phyloP scores from a whole-genome alignment of 1,139 yeast genomes.

The Geotrichum fermentans region DNA sequence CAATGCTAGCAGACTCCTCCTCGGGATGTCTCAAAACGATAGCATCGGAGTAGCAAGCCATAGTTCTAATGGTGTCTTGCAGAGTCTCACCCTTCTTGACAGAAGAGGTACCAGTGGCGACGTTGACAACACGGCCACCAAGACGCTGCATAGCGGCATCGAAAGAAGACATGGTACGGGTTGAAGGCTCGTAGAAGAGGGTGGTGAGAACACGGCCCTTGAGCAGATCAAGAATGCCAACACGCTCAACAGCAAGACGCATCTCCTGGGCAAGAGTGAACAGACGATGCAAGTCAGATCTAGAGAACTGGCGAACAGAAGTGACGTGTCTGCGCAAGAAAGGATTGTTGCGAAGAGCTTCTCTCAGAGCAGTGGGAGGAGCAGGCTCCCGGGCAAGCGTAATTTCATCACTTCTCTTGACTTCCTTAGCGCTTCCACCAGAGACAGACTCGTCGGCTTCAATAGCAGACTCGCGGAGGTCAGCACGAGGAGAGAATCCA shows the following conservation, averaged over 20 bases:
- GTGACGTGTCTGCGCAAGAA: constrained; percentile 83
- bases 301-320: constrained; percentile 79
- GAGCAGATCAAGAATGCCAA: constrained; percentile 86
- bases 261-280: constrained; percentile 97
- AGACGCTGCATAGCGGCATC: constrained; percentile 99
- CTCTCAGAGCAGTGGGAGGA: constrained; percentile 69
- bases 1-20: constrained; percentile 86
- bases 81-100: constrained; percentile 97
- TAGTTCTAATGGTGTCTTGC: constrained; percentile 91
- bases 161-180: constrained; percentile 92
- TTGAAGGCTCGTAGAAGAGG: constrained; percentile 96
- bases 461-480: constrained; percentile 30
- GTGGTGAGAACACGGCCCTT: constrained; percentile 90
- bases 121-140: constrained; percentile 94
- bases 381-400: constrained; percentile 48
- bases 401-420: constrained; percentile 23
- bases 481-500: constrained; percentile 15
- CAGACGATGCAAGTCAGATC: constrained; percentile 84
- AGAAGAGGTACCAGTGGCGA: constrained; percentile 78
- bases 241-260: constrained; percentile 95
- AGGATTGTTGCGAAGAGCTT: constrained; percentile 79
- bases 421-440: constrained; percentile 34
- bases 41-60: constrained; percentile 95
- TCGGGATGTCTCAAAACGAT: constrained; percentile 95
- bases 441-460: constrained; percentile 37